Evolutionary conservation across 495 filamentous ascomycete species (phyloP).

Genomic region (Penicillium silybi): DNA sequence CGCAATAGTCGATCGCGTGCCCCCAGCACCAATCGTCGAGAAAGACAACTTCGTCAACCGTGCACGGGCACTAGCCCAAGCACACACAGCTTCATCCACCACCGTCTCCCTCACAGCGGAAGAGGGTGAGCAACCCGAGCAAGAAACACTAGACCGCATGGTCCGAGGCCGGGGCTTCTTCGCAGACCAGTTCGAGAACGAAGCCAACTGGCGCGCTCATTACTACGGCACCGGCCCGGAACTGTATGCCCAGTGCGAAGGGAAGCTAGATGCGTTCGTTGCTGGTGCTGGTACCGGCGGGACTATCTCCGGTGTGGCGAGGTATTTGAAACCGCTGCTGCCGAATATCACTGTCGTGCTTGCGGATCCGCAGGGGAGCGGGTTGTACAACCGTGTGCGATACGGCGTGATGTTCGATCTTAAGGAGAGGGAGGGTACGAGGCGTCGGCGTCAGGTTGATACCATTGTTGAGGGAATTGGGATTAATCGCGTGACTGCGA

Average conservation of each 20-base stretch:
- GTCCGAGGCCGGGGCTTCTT: constrained; percentile 68
- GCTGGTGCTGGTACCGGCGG: constrained; percentile 95
- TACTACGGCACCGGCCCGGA: constrained; percentile 81
- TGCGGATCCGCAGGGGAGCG: constrained; percentile 92
- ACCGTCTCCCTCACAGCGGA: constrained; percentile 3
- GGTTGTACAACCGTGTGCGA: constrained; percentile 82
- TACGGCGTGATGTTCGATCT: constrained; percentile 94
- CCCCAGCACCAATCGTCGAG: constrained; percentile 85
- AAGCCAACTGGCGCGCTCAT: constrained; percentile 83
- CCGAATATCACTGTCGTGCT: constrained; percentile 69
- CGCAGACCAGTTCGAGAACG: constrained; percentile 93
- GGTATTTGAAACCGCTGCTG: constrained; percentile 70
- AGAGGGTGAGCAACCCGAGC: constrained; percentile 4
- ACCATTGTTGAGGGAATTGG: constrained; percentile 96
- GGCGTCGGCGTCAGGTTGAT: constrained; percentile 86
- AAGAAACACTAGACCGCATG: constrained; percentile 12
- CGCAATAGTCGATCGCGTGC: constrained; percentile 82
- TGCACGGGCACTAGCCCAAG: constrained; percentile 68
- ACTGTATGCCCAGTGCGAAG: constrained; percentile 74
- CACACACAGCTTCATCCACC: constrained; percentile 58
- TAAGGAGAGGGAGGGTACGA: constrained; percentile 84
- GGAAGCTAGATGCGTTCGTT: constrained; percentile 81
- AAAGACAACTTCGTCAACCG: constrained; percentile 93
- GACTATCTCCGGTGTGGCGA: constrained; percentile 82
- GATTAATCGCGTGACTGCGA: constrained; percentile 85